Conservation (phyloP, 2,329 filamentous ascomycete genomes). For the Aspergillus awamori region DNA sequence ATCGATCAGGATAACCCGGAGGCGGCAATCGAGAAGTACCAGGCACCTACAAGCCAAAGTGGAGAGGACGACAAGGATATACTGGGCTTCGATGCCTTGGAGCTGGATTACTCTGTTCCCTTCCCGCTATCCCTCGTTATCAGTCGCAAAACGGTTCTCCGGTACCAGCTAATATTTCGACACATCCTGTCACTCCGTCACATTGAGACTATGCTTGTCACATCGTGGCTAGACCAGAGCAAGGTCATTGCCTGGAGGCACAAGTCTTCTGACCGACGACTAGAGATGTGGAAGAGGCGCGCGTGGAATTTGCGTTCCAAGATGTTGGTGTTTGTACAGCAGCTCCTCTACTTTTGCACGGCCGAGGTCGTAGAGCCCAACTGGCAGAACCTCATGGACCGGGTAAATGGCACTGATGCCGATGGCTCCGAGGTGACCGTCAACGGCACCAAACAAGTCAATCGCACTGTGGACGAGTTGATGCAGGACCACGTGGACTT, state of each 20-base stretch:
- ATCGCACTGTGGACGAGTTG: slow-evolving; percentile 88
- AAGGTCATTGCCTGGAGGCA: slow-evolving; percentile 81
- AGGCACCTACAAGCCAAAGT: slow-evolving; percentile 65
- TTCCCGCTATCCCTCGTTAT: slow-evolving; percentile 96
- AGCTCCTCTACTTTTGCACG: slow-evolving; percentile 94
- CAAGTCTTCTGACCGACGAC: slow-evolving; percentile 68
- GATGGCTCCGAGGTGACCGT: slow-evolving; percentile 40
- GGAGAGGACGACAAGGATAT: slow-evolving; percentile 80
- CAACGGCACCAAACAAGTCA: slow-evolving; percentile 53
- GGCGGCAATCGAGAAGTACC: slow-evolving; percentile 68
- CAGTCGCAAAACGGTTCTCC: slow-evolving; percentile 92
- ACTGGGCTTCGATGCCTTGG: slow-evolving; percentile 85
- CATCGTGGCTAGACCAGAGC: slow-evolving; percentile 88
- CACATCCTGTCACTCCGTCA: slow-evolving; percentile 89
- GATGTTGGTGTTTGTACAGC: slow-evolving; percentile 97
- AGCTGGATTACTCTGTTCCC: slow-evolving; percentile 90
- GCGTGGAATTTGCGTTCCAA: slow-evolving; percentile 89
- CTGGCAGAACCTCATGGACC: slow-evolving; percentile 91
- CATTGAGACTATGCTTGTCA: slow-evolving; percentile 82
- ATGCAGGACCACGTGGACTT: slow-evolving; percentile 99
- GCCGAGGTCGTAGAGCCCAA: slow-evolving; percentile 97
- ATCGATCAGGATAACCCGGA: slow-evolving; percentile 78
- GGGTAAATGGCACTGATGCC: slow-evolving; percentile 65
- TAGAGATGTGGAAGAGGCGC: slow-evolving; percentile 90
- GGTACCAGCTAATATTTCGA: slow-evolving; percentile 94